phyloP scores from a whole-genome alignment of 352 stramenopile species.

The Achlya hypogyna region DNA sequence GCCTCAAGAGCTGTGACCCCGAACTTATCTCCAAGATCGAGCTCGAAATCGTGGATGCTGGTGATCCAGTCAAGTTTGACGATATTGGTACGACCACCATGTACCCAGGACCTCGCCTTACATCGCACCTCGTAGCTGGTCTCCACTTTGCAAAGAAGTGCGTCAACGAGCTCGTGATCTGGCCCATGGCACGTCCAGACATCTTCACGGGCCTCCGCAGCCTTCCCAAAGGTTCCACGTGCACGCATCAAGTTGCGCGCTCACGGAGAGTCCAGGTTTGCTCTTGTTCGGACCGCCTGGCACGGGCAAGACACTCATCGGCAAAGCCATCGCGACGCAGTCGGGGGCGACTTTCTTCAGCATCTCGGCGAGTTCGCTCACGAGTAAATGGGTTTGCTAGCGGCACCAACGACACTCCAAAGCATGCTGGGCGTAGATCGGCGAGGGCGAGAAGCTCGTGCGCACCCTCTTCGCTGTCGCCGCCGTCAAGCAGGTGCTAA shows the following conservation, averaged over 20 bases:
- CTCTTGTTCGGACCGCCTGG: slow-evolving; percentile 92
- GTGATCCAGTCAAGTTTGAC: slow-evolving; percentile 92
- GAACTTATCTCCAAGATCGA: slow-evolving; percentile 95
- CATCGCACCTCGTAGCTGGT: slow-evolving; percentile 55
- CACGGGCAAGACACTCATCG: slow-evolving; percentile 97
- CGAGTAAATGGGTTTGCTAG: slow-evolving; percentile 93
- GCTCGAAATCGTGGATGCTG: slow-evolving; percentile 95
- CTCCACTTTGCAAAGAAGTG: slow-evolving; percentile 96
- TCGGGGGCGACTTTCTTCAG: slow-evolving; percentile 98
- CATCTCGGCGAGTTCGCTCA: slow-evolving; percentile 97
- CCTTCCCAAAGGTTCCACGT: slow-evolving; percentile 74
- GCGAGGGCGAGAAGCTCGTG: slow-evolving; percentile 98
- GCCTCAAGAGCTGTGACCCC: slow-evolving; percentile 90
- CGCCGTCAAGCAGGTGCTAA: slow-evolving; percentile 78
- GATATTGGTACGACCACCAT: slow-evolving; percentile 87
- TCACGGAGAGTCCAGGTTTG: slow-evolving; percentile 56
- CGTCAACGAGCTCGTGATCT: slow-evolving; percentile 97
- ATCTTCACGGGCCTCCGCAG: slow-evolving; percentile 94
- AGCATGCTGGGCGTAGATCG: slow-evolving; percentile 64
- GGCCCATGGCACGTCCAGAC: slow-evolving; percentile 96
- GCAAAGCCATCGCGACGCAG: slow-evolving; percentile 98
- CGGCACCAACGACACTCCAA: background rate
- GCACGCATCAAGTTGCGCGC: slow-evolving; percentile 1
- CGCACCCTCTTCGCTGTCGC: slow-evolving; percentile 95
- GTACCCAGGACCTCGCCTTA: background rate